Percentiles rank a stretch among this genome's conserved stretches.
These are phyloP conservation scores for Echites panduratus DNA, from an alignment of 257 asterid genomes.

Conservation along the genomic window DNA sequence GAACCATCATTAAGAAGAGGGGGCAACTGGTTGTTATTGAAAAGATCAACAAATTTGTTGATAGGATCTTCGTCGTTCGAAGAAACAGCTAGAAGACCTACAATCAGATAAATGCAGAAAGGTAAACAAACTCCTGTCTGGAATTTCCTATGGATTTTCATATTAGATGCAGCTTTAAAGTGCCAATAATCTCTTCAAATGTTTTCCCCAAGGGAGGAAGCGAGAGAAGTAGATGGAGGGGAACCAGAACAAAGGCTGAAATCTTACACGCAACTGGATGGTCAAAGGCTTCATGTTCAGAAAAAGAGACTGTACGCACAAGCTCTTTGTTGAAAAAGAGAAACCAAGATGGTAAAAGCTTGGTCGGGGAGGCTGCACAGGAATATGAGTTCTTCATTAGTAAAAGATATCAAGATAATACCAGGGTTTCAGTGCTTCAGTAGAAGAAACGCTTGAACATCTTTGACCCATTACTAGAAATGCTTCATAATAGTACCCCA, in stretches of 20 bases:
- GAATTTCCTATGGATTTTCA: not conserved
- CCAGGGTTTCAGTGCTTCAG: not conserved
- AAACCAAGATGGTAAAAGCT: constrained; percentile 81
- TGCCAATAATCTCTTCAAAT: not conserved
- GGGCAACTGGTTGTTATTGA: constrained; percentile 72
- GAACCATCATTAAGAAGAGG: constrained; percentile 83
- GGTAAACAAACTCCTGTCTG: constrained; percentile 18
- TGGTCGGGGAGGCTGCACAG: constrained; percentile 62
- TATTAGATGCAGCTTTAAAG: constrained; percentile 1
- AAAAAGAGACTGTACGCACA: constrained; percentile 64
- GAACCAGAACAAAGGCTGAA: constrained; percentile 5
- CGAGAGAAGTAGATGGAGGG: not conserved
- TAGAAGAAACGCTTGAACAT: not conserved
- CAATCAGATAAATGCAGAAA: constrained; percentile 22
- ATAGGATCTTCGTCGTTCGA: constrained; percentile 79
- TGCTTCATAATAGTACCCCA: not conserved
- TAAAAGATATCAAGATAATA: constrained; percentile 17
- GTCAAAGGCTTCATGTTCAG: constrained; percentile 96
- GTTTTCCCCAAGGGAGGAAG: not conserved
- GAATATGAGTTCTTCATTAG: constrained; percentile 22
- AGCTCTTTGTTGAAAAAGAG: constrained; percentile 84
- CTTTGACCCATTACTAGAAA: not conserved
- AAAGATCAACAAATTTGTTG: constrained; percentile 74
- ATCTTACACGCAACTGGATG: constrained; percentile 97
- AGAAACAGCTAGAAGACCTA: constrained; percentile 91